phyloP scores from a whole-genome alignment of 225 moss, liverwort and hornwort genomes.

The Ulota crispa region DNA sequence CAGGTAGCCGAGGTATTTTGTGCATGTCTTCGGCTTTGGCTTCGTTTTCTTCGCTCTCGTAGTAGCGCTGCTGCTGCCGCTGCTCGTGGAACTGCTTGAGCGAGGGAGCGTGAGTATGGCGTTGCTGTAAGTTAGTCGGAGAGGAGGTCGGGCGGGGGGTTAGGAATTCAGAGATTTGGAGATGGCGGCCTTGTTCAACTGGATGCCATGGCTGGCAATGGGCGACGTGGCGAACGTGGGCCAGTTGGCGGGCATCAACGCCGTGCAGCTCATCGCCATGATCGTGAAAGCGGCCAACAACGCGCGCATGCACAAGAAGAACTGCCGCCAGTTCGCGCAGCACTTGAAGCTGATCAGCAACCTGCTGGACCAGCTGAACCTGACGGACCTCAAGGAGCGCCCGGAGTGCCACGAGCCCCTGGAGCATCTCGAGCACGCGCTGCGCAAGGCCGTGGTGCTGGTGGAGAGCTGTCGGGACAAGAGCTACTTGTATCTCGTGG shows the following conservation, averaged over 20 bases:
- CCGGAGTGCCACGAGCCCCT: slow-evolving; percentile 87
- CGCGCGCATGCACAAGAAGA: slow-evolving; percentile 98
- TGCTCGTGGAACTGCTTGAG: background rate
- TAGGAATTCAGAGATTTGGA: background rate
- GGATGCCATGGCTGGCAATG: slow-evolving; percentile 75
- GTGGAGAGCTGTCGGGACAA: slow-evolving; percentile 93
- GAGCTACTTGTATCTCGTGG: slow-evolving; percentile 93
- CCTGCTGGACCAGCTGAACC: slow-evolving; percentile 78
- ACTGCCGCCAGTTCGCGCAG: slow-evolving; percentile 81
- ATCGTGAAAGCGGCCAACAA: slow-evolving; percentile 73
- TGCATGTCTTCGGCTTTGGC: background rate
- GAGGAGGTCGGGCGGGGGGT: background rate
- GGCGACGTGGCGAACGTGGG: slow-evolving; percentile 78
- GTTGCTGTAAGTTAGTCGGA: background rate
- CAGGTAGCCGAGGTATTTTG: background rate
- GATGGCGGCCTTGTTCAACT: slow-evolving; percentile 50
- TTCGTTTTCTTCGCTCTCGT: background rate
- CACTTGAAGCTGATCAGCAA: slow-evolving; percentile 90
- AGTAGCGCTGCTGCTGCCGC: background rate
- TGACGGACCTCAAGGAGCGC: slow-evolving; percentile 68
- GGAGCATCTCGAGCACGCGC: slow-evolving; percentile 73
- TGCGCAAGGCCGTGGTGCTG: slow-evolving; percentile 69
- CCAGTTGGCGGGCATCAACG: slow-evolving; percentile 65
- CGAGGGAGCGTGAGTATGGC: background rate
- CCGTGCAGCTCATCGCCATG: slow-evolving; percentile 70